Conservation (phyloP, 495 filamentous ascomycete species). For the Saxophila tyrrhenica region DNA sequence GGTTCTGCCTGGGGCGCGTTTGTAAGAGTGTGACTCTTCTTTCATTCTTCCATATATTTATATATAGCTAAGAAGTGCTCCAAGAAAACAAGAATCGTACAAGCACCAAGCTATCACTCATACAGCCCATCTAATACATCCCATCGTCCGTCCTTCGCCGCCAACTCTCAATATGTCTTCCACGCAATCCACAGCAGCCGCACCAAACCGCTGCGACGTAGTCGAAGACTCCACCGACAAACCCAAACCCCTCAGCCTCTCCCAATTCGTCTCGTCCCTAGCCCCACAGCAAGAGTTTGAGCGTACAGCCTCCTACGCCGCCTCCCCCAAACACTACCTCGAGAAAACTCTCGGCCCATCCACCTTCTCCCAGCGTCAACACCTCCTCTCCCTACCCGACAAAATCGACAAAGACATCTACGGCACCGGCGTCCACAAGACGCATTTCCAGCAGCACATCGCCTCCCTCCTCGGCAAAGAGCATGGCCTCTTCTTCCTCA, state of each 20-base stretch:
- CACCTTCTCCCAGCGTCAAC: constrained; percentile 2
- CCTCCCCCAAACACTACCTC: constrained; percentile 7
- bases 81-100: too few relatives aligned
- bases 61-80: too few relatives aligned
- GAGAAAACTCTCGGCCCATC: neutral
- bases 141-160: too few relatives aligned
- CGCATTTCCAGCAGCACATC: constrained; percentile 14
- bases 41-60: too few relatives aligned
- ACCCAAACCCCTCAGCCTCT: neutral
- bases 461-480: constrained; percentile 11
- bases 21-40: too few relatives aligned
- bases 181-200: too few relatives aligned
- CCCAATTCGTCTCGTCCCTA: neutral
- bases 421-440: constrained; percentile 12
- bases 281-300: neutral
- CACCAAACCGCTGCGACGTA: too few relatives aligned
- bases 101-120: too few relatives aligned
- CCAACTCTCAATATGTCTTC: too few relatives aligned
- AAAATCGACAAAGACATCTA: constrained; percentile 11
- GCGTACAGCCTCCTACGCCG: constrained; percentile 8
- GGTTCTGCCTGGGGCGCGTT: too few relatives aligned
- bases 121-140: too few relatives aligned
- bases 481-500: constrained; percentile 13
- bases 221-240: too few relatives aligned
- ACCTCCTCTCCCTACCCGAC: constrained; percentile 4